Evolutionary conservation across 2,329 filamentous ascomycete genomes (phyloP), one percentile per base, ranked within the genome.

Genomic region (Curvularia eragrostidis): DNA sequence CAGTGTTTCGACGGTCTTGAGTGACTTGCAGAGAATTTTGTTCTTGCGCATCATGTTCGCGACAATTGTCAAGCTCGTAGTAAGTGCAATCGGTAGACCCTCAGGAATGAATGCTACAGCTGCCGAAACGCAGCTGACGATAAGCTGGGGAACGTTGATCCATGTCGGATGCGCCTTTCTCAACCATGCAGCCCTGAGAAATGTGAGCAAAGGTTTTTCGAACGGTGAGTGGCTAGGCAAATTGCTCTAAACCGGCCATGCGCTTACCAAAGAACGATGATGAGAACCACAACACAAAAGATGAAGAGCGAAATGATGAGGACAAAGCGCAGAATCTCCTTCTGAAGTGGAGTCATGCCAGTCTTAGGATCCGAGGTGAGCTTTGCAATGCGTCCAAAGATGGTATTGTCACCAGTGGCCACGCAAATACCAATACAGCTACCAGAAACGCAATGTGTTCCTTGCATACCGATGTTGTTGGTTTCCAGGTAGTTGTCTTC

Each of bases 401-500:
- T 87, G 0, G 90, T 92, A 13, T 79, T 80, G 70, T 91, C 88
- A 8, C 89, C 90, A 0, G 87, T 93, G 1, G 87, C 85, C 10
- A 93, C 86, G 1, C 91, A 88, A 9, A 93, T 77, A 18, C 88
- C 90, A 13, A 83, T 79, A 50, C 85, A 87, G 21, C 80, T 87
- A 3, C 90, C 90, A 6, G 87, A 87, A 3, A 90, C 86, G 64
- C 89, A 92, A 68, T 93, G 89, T 0, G 90, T 92, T n/a, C 91
- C 90, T 70, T 92, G 89, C 9, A 93, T 81, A 21, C 89, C 90
- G 52, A 93, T 91, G 66, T 87, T 89, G 51, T 85, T 85, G 3
- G 89, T 93, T 71, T 93, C 90, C 28, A 93, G 85, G 68, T 91
- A 91, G 73, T 92, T 92, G 38, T 83, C 80, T 67, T 92, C 89